phyloP scores from a whole-genome alignment of 768 basidiomycete genomes.

The Amanita rubescens region DNA sequence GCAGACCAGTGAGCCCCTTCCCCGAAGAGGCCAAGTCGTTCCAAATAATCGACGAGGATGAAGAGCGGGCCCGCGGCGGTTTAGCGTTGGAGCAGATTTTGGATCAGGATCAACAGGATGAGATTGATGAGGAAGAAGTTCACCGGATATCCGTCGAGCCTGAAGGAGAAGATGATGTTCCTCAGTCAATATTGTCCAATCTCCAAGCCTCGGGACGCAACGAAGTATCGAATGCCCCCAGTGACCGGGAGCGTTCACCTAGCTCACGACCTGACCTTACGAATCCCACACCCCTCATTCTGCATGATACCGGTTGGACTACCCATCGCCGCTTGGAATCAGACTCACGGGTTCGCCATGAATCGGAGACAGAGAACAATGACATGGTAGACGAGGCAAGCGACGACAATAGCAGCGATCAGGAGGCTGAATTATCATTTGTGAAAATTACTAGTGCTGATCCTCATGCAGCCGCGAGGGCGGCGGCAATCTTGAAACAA shows the following conservation, averaged over 20 bases:
- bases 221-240: neutral
- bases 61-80: neutral
- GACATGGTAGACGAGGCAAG: neutral
- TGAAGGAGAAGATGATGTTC: constrained; percentile 4
- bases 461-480: constrained; percentile 80
- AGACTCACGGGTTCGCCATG: no score
- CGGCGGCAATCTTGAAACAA: constrained; percentile 89
- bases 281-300: no score
- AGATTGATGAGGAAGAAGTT: constrained; percentile 22
- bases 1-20: constrained; percentile 64
- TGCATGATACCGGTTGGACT: no score
- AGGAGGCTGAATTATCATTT: constrained; percentile 44
- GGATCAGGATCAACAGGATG: constrained; percentile 9
- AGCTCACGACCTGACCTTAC: no score
- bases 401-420: constrained; percentile 22
- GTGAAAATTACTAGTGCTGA: constrained; percentile 83
- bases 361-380: neutral
- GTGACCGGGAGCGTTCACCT: no score
- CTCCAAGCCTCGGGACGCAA: no score
- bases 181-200: neutral
- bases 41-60: constrained; percentile 16
- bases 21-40: constrained; percentile 26
- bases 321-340: no score
- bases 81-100: neutral
- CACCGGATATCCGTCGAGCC: constrained; percentile 19